Conservation (phyloP, 345 rosid genomes). For the Acer campestre region DNA sequence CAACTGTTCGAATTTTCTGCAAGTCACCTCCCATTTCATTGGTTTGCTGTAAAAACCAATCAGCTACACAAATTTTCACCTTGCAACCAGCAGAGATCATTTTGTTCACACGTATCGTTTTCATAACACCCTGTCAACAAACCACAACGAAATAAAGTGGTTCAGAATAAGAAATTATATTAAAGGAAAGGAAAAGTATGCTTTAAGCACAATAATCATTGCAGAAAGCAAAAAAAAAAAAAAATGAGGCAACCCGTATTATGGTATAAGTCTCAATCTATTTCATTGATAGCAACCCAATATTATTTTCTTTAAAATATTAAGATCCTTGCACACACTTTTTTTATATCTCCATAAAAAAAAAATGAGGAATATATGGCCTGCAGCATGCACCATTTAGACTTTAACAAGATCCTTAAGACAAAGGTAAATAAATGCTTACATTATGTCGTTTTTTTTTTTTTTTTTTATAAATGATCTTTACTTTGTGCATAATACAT, state of each 20-base stretch:
- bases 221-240: background rate
- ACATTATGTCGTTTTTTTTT: no score
- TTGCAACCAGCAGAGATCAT: constrained; percentile 84
- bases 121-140: constrained; percentile 74
- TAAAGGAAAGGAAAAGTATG: background rate
- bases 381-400: no score
- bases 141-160: constrained; percentile 3
- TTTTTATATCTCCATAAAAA: background rate
- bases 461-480: background rate
- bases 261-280: background rate
- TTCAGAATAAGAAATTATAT: background rate
- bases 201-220: background rate
- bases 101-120: constrained; percentile 78
- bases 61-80: constrained; percentile 92
- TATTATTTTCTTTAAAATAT: background rate
- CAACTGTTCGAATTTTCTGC: constrained; percentile 74
- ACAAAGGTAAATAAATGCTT: background rate
- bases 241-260: background rate
- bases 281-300: background rate
- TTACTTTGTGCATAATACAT: background rate
- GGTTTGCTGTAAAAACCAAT: constrained; percentile 94
- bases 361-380: background rate
- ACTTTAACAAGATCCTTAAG: background rate
- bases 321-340: background rate
- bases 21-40: constrained; percentile 90